Conservation (phyloP, 306 rosid species). For the Astragalus membranaceus region DNA sequence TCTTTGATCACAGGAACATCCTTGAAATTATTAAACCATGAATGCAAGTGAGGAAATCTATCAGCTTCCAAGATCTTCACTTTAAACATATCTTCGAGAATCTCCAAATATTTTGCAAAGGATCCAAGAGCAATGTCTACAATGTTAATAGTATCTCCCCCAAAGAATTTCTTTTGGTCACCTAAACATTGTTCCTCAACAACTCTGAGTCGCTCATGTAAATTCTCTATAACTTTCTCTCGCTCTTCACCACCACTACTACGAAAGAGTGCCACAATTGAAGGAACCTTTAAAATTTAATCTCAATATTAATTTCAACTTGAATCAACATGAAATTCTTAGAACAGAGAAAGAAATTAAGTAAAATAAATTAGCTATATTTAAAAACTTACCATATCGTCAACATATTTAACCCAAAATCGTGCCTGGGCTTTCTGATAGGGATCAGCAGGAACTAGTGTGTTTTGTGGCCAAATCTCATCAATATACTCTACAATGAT, state of each 20-base stretch:
- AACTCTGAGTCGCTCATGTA: constrained; percentile 5
- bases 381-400: constrained; percentile 19
- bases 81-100: not conserved
- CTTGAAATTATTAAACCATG: no score
- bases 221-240: constrained; percentile 6
- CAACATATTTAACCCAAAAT: constrained; percentile 38
- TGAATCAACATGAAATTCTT: not conserved
- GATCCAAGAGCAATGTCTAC: constrained; percentile 31
- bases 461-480: constrained; percentile 36
- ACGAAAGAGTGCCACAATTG: not conserved
- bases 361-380: no score
- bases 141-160: constrained; percentile 27
- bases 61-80: not conserved
- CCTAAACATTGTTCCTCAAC: constrained; percentile 14
- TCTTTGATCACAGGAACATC: no score
- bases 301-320: not conserved
- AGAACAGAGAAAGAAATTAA: not conserved
- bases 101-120: not conserved
- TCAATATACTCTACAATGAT: no score
- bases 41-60: no score
- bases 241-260: not conserved
- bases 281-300: not conserved
- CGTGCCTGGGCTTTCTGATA: constrained; percentile 38
- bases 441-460: constrained; percentile 38
- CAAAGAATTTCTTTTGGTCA: constrained; percentile 21